Evolutionary conservation across 176 grass and related monocot species (phyloP).

Genomic region (Puya raimondii): DNA sequence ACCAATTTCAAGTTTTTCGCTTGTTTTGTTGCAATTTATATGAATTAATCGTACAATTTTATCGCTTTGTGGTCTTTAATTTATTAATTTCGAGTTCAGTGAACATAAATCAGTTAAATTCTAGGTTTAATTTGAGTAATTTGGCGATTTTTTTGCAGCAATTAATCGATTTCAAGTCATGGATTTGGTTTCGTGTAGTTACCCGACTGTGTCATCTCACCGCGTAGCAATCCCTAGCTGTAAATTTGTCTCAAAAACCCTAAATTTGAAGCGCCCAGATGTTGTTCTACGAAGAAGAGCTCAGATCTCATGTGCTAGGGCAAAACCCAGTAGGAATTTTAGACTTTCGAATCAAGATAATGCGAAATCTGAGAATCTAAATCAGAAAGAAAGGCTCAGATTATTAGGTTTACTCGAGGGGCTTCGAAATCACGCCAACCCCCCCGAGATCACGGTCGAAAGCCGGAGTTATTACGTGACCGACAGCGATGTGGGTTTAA

Average conservation of each 20-base stretch:
- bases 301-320: constrained; percentile 24
- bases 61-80: no score
- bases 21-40: no score
- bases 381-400: constrained; percentile 4
- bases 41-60: no score
- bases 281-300: constrained; percentile 23
- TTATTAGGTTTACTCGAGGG: constrained; percentile 15
- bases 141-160: no score
- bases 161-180: constrained; percentile 9
- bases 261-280: constrained; percentile 18
- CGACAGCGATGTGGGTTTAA: constrained; percentile 36
- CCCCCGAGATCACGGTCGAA: constrained; percentile 14
- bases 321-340: constrained; percentile 5
- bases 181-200: constrained; percentile 63
- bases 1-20: no score
- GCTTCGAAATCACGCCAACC: constrained; percentile 7
- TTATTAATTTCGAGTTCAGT: no score
- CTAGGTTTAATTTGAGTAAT: no score
- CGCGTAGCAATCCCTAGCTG: constrained; percentile 29
- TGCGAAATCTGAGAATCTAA: background rate
- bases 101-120: no score
- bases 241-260: constrained; percentile 25
- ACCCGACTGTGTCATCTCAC: constrained; percentile 42
- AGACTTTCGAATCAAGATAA: background rate
- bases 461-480: constrained; percentile 29